A percentile compares a stretch with the other conserved stretches of the same genome.
phyloP scores from a whole-genome alignment of 306 rosid species.

The Quercus parvula region DNA sequence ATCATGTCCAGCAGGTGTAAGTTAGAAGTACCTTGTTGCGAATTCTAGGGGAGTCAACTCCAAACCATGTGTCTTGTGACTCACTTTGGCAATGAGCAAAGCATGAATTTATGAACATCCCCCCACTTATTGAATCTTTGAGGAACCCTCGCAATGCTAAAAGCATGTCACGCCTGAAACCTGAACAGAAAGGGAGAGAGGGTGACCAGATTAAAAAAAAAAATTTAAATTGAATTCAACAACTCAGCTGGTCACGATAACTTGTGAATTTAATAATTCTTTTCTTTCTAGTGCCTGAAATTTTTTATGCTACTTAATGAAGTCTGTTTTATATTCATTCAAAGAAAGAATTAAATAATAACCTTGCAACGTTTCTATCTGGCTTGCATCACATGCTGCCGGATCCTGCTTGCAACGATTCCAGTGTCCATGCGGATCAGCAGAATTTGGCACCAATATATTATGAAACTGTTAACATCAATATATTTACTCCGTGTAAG shows the following conservation, averaged over 20 bases:
- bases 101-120: conserved; percentile 86
- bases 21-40: conserved; percentile 51
- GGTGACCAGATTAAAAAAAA: no score
- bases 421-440: conserved; percentile 78
- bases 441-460: conserved; percentile 74
- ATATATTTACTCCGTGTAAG: conserved; percentile 13
- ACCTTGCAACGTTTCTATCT: conserved; percentile 75
- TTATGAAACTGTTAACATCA: conserved; percentile 60
- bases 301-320: not conserved
- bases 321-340: not conserved
- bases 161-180: conserved; percentile 68
- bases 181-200: conserved; percentile 23
- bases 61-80: conserved; percentile 88
- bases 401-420: conserved; percentile 68
- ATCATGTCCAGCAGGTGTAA: not conserved
- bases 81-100: conserved; percentile 99
- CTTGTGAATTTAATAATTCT: not conserved
- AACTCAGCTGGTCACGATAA: not conserved
- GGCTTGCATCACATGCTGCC: conserved; percentile 50
- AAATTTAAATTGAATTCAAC: not conserved
- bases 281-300: not conserved
- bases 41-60: conserved; percentile 63
- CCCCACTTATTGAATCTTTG: conserved; percentile 60
- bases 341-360: not conserved
- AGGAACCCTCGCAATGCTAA: conserved; percentile 41